Evolutionary conservation across 2,329 filamentous ascomycete genomes (phyloP).

Genomic region (Fusarium zealandicum): DNA sequence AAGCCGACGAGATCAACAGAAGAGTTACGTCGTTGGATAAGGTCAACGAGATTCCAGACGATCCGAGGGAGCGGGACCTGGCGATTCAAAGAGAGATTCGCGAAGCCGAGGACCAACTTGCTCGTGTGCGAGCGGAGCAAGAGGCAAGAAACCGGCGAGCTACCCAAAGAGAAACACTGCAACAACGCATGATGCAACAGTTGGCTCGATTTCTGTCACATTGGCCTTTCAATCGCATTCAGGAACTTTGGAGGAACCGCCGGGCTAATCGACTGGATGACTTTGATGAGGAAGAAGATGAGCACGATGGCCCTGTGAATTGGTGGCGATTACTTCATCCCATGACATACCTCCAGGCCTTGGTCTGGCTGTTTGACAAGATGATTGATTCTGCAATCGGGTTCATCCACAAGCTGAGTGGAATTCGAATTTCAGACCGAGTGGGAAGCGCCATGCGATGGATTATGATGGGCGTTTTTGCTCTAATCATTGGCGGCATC

Average conservation of each 20-base stretch:
- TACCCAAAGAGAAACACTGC: conserved; percentile 16
- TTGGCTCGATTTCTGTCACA: conserved; percentile 35
- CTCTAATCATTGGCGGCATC: conserved; percentile 8
- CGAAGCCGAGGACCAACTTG: conserved; percentile 26
- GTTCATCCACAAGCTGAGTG: conserved; percentile 26
- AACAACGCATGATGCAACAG: conserved; percentile 30
- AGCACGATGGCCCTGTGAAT: conserved; percentile 19
- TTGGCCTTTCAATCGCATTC: conserved; percentile 27
- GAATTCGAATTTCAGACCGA: neutral
- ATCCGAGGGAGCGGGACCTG: conserved; percentile 21
- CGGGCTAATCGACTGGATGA: conserved; percentile 17
- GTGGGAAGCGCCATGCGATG: neutral
- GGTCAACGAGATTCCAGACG: conserved; percentile 6
- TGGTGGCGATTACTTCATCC: conserved; percentile 44
- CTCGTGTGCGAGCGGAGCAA: conserved; percentile 19
- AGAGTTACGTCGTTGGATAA: conserved; percentile 10
- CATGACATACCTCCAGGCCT: conserved; percentile 41
- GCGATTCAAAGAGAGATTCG: conserved; percentile 34
- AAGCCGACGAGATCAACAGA: neutral
- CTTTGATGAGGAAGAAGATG: conserved; percentile 11
- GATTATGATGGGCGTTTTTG: neutral
- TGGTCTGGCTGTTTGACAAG: conserved; percentile 36
- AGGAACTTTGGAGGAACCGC: neutral
- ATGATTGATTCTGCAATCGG: conserved; percentile 29
- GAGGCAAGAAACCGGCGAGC: neutral